Evolutionary conservation across 805 yeast species (phyloP).

Genomic region (Metschnikowia proteae): DNA sequence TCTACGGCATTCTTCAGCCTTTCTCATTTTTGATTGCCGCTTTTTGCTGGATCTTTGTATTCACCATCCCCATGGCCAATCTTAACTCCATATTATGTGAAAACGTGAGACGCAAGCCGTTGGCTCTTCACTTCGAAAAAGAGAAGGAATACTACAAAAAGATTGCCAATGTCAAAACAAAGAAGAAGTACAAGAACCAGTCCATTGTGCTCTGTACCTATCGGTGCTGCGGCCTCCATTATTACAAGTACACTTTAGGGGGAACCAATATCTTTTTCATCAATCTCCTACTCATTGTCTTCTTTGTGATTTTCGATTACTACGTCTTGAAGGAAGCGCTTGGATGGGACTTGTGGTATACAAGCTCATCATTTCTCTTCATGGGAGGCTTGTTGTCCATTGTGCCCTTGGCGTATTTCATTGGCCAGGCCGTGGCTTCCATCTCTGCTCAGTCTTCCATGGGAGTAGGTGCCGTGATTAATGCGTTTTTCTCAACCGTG

Average conservation of each 20-base stretch:
- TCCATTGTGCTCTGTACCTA: slow-evolving; percentile 81
- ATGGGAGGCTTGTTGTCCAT: slow-evolving; percentile 76
- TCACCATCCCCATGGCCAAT: slow-evolving; percentile 92
- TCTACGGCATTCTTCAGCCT: slow-evolving; percentile 70
- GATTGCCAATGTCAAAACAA: slow-evolving; percentile 21
- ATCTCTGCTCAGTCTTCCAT: slow-evolving; percentile 97
- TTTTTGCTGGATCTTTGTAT: slow-evolving; percentile 76
- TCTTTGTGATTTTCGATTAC: slow-evolving; percentile 78
- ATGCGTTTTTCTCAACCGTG: slow-evolving; percentile 94
- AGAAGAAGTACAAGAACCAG: slow-evolving; percentile 43
- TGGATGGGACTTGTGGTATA: slow-evolving; percentile 39
- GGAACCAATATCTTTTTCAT: slow-evolving; percentile 93
- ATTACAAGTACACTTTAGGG: slow-evolving; percentile 92
- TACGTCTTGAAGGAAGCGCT: slow-evolving; percentile 51
- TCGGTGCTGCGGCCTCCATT: slow-evolving; percentile 87
- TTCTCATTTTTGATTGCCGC: slow-evolving; percentile 50
- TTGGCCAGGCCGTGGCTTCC: slow-evolving; percentile 99
- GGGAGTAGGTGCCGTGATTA: slow-evolving; percentile 98
- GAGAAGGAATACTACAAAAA: slow-evolving; percentile 48
- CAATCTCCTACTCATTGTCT: slow-evolving; percentile 73
- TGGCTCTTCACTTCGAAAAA: slow-evolving; percentile 72
- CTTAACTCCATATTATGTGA: slow-evolving; percentile 61
- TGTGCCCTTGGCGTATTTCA: slow-evolving; percentile 91
- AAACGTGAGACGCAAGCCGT: slow-evolving; percentile 86
- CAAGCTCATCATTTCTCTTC: slow-evolving; percentile 66